Base-by-base conservation (phyloP, 345 rosid genomes). In the Sapria himalayana region DNA sequence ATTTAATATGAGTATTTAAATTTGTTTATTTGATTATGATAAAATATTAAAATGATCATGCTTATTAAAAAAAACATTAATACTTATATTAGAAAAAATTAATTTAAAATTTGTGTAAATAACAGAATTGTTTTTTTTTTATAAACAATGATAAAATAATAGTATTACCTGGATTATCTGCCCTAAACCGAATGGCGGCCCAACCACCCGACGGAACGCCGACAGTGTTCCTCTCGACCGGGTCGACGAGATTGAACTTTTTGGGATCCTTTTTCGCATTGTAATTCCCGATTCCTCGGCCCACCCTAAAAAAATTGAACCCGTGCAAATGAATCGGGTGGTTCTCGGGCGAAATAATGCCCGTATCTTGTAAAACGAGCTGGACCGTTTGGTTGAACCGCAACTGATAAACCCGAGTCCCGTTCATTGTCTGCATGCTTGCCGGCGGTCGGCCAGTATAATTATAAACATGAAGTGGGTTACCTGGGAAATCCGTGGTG, bases 161-260 rank as follows among this genome's bases (percentile, higher is more conserved):
- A 45, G 6, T 15, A 4, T 32, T 70, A 86, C 94, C 97, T 25
- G 94, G 97, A 54, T 86, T 86, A 60, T 86, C 94, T 0, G 92
- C 89, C 31, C 67, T 57, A 57, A 89, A 89, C 61, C 94, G 60
- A 37, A 89, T 76, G 21, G 75, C 93, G 1, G 67, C 70, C 95
- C 93, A 89, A 23, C 98, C 98, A 21, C 98, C 95, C 4, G 94
- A 48, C 11, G 95, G 93, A 18, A 76, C 94, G 9, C 94, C 85
- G 9, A 79, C 50, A 1, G 98, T 89, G 68, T 82, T 89, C 56
- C 98, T 69, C 54, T 89, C 98, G 15, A 89, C 91, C 1, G 98
- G 94, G 50, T 89, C 98, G 3, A 72, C 68, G 21, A 89, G 73
- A 49, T 82, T 82, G 39, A 89, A 79, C 13, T 60, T 82, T 41